These are phyloP conservation scores for Chrysoporthe austroafricana DNA, from an alignment of 2,329 filamentous ascomycete genomes.

Conservation along the genomic window DNA sequence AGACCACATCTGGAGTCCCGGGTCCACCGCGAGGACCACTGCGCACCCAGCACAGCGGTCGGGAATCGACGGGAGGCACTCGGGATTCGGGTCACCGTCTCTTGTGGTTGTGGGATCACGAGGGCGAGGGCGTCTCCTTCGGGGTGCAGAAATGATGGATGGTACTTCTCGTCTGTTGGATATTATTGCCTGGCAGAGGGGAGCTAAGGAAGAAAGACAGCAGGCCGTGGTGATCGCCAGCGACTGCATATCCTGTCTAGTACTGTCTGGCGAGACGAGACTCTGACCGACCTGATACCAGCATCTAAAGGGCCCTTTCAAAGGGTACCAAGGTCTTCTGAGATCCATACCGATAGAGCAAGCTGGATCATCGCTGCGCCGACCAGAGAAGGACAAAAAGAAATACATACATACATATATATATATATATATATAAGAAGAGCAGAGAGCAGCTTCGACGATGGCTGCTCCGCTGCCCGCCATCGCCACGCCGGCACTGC, in stretches of 20 bases:
- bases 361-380: not conserved
- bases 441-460: not conserved
- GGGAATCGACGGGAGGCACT: constrained; percentile 7
- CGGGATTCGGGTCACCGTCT: constrained; percentile 12
- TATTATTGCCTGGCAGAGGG: no score
- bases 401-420: no score
- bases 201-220: no score
- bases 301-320: no score
- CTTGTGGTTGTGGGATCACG: not conserved
- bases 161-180: not conserved
- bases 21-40: not conserved
- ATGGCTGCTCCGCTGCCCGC: constrained; percentile 30
- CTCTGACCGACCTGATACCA: no score
- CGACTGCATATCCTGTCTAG: no score
- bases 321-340: no score
- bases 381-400: not conserved
- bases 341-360: no score
- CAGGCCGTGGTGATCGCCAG: no score
- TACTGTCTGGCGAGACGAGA: no score
- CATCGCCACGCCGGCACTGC: constrained; percentile 46
- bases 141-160: not conserved
- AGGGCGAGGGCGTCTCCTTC: not conserved
- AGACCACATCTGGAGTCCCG: constrained; percentile 13
- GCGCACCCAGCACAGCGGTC: not conserved
- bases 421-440: no score